Evolutionary conservation across 768 basidiomycete genomes (phyloP).

Genomic region (Rhodotorula sphaerocarpa): DNA sequence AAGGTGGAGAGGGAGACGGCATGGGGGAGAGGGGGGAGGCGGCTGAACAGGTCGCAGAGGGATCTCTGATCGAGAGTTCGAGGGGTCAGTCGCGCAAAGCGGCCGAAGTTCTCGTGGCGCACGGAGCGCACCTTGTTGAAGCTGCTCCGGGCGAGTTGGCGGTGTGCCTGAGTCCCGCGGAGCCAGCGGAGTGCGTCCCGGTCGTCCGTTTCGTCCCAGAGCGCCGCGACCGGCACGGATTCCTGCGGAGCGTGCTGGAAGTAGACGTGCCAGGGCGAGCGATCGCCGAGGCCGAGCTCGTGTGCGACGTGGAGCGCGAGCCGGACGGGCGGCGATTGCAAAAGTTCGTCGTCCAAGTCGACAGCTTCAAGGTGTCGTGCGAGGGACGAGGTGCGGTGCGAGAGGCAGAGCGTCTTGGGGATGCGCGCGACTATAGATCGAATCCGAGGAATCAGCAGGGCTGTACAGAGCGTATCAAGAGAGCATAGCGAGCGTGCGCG

Average conservation of each 20-base stretch:
- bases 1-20: conserved; percentile 43
- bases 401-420: conserved; percentile 40
- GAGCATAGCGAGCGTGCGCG: no score
- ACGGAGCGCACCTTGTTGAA: conserved; percentile 7
- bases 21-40: not conserved
- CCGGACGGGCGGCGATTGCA: conserved; percentile 38
- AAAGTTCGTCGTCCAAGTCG: conserved; percentile 25
- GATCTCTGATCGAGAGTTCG: no score
- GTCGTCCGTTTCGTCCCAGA: no score
- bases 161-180: conserved; percentile 40
- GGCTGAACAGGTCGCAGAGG: not conserved
- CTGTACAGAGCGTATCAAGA: no score
- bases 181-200: conserved; percentile 39
- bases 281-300: conserved; percentile 40
- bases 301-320: conserved; percentile 42
- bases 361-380: not conserved
- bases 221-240: conserved; percentile 38
- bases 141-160: conserved; percentile 4
- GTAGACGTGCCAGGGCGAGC: conserved; percentile 43
- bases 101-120: no score
- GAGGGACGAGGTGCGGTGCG: conserved; percentile 37
- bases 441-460: no score
- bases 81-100: no score
- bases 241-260: conserved; percentile 42
- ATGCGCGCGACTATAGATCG: conserved; percentile 39